Conservation (phyloP, 176 grass and related monocot genomes). For the Otatea glauca region DNA sequence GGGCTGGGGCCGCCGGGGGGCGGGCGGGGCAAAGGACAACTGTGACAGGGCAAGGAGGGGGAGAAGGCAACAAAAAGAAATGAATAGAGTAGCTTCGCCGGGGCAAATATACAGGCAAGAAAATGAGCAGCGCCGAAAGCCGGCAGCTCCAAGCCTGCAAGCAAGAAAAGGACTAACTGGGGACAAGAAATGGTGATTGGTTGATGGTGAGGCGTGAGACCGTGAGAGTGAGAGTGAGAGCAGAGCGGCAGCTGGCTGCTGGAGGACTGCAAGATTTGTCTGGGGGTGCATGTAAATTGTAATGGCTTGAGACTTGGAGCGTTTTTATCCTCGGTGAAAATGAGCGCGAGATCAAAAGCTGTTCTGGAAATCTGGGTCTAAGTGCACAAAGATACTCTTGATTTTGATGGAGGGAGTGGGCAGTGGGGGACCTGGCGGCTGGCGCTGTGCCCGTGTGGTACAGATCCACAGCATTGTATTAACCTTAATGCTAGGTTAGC, state of each 20-base stretch:
- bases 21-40: neutral
- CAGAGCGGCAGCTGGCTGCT: neutral
- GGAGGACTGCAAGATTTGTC: slow-evolving; percentile 31
- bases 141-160: slow-evolving; percentile 1
- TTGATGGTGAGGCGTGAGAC: neutral
- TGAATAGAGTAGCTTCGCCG: neutral
- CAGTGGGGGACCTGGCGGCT: neutral
- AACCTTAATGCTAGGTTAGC: neutral
- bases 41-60: slow-evolving; percentile 20
- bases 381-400: slow-evolving; percentile 44
- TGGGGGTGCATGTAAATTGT: neutral
- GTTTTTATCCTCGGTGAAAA: neutral
- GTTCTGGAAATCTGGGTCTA: slow-evolving; percentile 50
- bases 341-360: neutral
- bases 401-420: neutral
- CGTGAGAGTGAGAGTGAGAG: neutral
- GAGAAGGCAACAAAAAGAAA: slow-evolving; percentile 22
- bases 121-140: neutral
- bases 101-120: slow-evolving; percentile 15
- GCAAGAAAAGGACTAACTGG: slow-evolving; percentile 9
- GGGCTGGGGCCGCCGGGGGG: neutral
- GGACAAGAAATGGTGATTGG: slow-evolving; percentile 8
- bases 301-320: neutral
- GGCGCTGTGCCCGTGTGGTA: neutral
- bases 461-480: neutral